Evolutionary conservation across 2,329 filamentous ascomycete species (phyloP).

Genomic region (Diaporthe sp.): DNA sequence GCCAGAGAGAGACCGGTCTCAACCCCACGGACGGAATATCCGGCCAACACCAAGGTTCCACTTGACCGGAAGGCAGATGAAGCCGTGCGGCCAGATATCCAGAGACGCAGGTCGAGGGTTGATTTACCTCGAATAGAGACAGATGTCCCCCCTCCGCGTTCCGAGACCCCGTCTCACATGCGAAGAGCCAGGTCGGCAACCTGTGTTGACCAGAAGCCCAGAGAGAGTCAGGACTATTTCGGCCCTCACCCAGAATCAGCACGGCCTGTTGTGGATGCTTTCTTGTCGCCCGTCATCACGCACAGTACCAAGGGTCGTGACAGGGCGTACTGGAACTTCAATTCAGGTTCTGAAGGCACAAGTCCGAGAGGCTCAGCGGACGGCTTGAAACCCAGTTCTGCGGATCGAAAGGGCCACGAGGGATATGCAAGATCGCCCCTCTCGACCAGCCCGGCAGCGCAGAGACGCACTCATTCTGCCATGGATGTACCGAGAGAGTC

Average conservation of each 20-base stretch:
- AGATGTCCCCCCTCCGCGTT: slow-evolving; percentile 43
- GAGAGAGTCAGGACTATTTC: slow-evolving; percentile 46
- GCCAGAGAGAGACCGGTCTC: slow-evolving; percentile 25
- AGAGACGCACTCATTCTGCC: slow-evolving; percentile 48
- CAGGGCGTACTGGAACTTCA: slow-evolving; percentile 51
- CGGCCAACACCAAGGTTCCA: slow-evolving; percentile 54
- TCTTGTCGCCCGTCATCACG: slow-evolving; percentile 56
- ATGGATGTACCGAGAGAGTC: slow-evolving; percentile 37
- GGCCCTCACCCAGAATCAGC: slow-evolving; percentile 38
- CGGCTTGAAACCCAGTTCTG: slow-evolving; percentile 27
- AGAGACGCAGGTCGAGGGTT: slow-evolving; percentile 49
- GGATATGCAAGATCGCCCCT: slow-evolving; percentile 31
- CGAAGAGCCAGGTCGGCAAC: slow-evolving; percentile 48
- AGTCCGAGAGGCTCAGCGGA: slow-evolving; percentile 29
- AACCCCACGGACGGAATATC: slow-evolving; percentile 44
- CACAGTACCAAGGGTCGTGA: slow-evolving; percentile 54
- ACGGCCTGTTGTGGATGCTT: slow-evolving; percentile 46
- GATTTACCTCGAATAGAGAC: slow-evolving; percentile 60
- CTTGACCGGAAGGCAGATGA: slow-evolving; percentile 40
- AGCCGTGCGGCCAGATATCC: slow-evolving; percentile 38
- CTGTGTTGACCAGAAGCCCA: slow-evolving; percentile 38
- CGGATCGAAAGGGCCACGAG: slow-evolving; percentile 35
- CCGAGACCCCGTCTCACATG: slow-evolving; percentile 42
- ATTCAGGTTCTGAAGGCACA: slow-evolving; percentile 30
- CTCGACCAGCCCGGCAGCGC: slow-evolving; percentile 34